Percentiles rank a stretch among this genome's conserved stretches.
These are phyloP conservation scores for Wickerhamomyces canadensis DNA, from an alignment of 805 yeast species.

Conservation along the genomic window DNA sequence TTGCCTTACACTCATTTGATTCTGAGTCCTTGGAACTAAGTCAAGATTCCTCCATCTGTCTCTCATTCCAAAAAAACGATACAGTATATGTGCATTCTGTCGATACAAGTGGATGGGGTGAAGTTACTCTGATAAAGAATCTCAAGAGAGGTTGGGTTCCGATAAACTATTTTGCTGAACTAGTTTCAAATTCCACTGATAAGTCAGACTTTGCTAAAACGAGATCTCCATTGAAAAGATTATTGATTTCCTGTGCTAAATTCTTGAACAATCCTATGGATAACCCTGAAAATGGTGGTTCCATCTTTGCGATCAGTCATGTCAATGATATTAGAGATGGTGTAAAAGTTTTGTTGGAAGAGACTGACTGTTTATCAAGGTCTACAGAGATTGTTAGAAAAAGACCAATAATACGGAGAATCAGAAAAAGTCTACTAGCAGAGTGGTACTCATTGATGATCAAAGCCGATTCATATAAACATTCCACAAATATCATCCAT, in stretches of 20 bases:
- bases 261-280: constrained; percentile 62
- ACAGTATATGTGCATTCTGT: constrained; percentile 73
- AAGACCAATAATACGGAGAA: constrained; percentile 53
- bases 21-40: constrained; percentile 52
- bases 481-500: constrained; percentile 51
- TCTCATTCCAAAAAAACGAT: constrained; percentile 65
- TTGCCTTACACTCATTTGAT: constrained; percentile 56
- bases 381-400: constrained; percentile 64
- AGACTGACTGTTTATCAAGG: constrained; percentile 71
- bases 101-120: constrained; percentile 86
- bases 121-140: constrained; percentile 62
- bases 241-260: constrained; percentile 59
- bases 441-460: constrained; percentile 79
- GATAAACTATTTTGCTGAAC: constrained; percentile 63
- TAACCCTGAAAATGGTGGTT: constrained; percentile 29
- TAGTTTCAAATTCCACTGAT: constrained; percentile 26
- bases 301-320: constrained; percentile 17
- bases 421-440: constrained; percentile 64
- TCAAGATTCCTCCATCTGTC: constrained; percentile 66
- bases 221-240: constrained; percentile 47
- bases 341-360: constrained; percentile 54
- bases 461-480: constrained; percentile 69
- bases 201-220: constrained; percentile 14
- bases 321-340: constrained; percentile 72
- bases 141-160: constrained; percentile 81